phyloP scores from a whole-genome alignment of 805 yeast genomes.

The Kregervanrija delftensis region DNA sequence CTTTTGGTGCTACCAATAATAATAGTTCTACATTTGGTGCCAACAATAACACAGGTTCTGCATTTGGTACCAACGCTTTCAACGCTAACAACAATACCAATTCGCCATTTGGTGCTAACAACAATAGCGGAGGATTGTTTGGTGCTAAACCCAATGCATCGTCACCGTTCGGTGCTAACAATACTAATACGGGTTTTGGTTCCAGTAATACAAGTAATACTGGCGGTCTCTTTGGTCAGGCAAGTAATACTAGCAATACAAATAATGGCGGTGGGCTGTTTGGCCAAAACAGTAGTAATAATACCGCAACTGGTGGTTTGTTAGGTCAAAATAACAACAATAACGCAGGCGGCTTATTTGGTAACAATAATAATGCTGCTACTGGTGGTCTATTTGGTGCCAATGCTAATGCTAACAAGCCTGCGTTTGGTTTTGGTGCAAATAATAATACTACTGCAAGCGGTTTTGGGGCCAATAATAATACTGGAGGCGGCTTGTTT shows the following conservation, averaged over 20 bases:
- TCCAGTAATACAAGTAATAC: constrained; percentile 5
- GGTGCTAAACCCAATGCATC: constrained; percentile 15
- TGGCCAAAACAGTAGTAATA: constrained; percentile 22
- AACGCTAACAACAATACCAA: constrained; percentile 16
- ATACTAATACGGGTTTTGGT: constrained; percentile 4
- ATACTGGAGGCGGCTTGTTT: constrained; percentile 13
- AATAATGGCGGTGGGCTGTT: constrained; percentile 26
- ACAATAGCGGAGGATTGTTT: constrained; percentile 6
- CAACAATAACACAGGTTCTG: constrained; percentile 9
- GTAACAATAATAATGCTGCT: constrained; percentile 6
- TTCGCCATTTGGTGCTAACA: constrained; percentile 1
- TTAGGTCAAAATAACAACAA: constrained; percentile 15
- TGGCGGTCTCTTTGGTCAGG: constrained; percentile 26
- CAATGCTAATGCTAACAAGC: constrained; percentile 7
- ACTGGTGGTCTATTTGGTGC: constrained; percentile 19
- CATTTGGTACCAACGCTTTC: constrained; percentile 13
- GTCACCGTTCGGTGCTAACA: neutral
- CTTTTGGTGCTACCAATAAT: constrained; percentile 14
- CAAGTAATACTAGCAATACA: constrained; percentile 27
- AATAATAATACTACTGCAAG: constrained; percentile 12
- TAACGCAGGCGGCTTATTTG: constrained; percentile 3
- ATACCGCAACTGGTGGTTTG: constrained; percentile 13
- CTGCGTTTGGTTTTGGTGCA: constrained; percentile 30
- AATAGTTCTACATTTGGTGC: constrained; percentile 4
- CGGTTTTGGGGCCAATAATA: constrained; percentile 20